phyloP scores from a whole-genome alignment of 257 asterid genomes.

The Verbena officinalis region DNA sequence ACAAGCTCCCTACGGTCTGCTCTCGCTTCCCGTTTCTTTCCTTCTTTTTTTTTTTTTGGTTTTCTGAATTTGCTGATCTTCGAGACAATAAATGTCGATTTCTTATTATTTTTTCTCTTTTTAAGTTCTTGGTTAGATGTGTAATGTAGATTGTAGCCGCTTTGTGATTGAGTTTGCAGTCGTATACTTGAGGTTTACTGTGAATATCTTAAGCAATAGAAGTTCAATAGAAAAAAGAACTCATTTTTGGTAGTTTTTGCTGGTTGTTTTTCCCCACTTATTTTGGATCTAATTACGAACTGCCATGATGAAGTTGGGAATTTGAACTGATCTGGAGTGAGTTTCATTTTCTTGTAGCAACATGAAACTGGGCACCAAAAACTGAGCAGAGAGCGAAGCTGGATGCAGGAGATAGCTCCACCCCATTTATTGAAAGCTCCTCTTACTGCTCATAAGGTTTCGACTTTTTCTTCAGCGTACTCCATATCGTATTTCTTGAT shows the following conservation, averaged over 20 bases:
- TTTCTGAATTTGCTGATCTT: not conserved
- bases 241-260: not conserved
- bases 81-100: not conserved
- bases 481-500: not conserved
- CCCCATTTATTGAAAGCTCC: slow-evolving; percentile 56
- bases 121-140: not conserved
- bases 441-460: slow-evolving; percentile 61
- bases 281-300: too few relatives aligned
- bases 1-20: slow-evolving; percentile 53
- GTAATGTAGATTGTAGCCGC: not conserved
- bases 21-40: slow-evolving; percentile 3
- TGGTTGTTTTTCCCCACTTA: too few relatives aligned
- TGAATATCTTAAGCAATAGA: not conserved
- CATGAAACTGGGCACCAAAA: slow-evolving; percentile 65
- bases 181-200: slow-evolving; percentile 13
- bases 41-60: not conserved
- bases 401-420: slow-evolving; percentile 54
- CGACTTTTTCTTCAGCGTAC: slow-evolving; percentile 21
- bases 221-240: not conserved
- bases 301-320: slow-evolving; percentile 12
- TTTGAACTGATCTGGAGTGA: slow-evolving; percentile 34
- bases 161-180: slow-evolving; percentile 1
- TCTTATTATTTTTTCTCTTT: too few relatives aligned
- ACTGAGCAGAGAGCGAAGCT: slow-evolving; percentile 56
- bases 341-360: slow-evolving; percentile 60